phyloP scores from a whole-genome alignment of 179 eudicot species.

The Silene coronaria region DNA sequence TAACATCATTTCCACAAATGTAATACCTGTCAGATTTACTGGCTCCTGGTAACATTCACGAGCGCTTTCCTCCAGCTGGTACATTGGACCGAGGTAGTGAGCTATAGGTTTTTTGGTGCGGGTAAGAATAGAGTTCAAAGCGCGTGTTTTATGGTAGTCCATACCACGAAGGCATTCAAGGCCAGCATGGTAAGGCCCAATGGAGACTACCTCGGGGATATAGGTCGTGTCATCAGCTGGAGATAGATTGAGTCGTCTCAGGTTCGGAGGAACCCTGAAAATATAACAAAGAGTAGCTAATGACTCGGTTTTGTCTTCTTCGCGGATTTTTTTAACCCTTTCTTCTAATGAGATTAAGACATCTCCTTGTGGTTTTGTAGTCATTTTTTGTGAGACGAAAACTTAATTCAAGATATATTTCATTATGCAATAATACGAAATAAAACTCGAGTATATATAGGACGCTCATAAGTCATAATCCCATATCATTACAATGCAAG shows the following conservation, averaged over 20 bases:
- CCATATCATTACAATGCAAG: no score
- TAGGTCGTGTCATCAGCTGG: background rate
- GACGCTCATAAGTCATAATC: no score
- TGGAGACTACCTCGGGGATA: constrained; percentile 3
- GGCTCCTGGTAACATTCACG: background rate
- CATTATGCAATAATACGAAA: no score
- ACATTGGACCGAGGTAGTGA: background rate
- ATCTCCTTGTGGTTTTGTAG: background rate
- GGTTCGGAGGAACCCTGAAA: background rate
- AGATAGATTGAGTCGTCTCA: background rate
- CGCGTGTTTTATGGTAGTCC: constrained; percentile 6
- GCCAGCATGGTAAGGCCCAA: constrained; percentile 1
- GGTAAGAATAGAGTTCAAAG: background rate
- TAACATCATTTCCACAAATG: constrained; percentile 3
- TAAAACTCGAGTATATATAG: no score
- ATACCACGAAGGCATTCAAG: background rate
- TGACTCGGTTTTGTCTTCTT: background rate
- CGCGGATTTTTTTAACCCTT: background rate
- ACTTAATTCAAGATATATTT: no score
- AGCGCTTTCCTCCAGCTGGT: background rate
- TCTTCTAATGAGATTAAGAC: background rate
- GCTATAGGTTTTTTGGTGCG: background rate
- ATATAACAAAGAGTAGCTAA: background rate
- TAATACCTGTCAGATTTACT: background rate
- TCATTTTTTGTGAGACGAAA: background rate